phyloP scores from a whole-genome alignment of 129 eudicot genomes.

The Sambucus nigra region DNA sequence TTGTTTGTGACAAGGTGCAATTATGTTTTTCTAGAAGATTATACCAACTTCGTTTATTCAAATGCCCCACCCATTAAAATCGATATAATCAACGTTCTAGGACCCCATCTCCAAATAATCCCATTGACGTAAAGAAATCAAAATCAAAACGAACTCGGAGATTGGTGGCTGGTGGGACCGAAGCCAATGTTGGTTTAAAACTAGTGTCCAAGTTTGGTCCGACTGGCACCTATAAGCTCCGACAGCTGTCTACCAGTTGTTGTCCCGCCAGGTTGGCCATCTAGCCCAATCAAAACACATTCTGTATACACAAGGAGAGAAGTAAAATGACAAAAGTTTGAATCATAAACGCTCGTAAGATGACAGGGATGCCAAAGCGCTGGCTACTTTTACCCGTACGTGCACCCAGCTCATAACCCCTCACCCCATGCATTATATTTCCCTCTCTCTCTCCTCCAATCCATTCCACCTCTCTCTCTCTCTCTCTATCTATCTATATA shows the following conservation, averaged over 20 bases:
- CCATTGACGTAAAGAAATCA: background rate
- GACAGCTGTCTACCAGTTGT: slow-evolving; percentile 18
- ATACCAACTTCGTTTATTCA: too few relatives aligned
- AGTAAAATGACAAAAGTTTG: background rate
- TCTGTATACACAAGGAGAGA: background rate
- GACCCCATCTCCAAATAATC: too few relatives aligned
- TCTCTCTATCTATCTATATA: background rate
- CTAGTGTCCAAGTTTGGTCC: slow-evolving; percentile 7
- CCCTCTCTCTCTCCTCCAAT: slow-evolving; percentile 15
- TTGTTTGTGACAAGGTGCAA: too few relatives aligned
- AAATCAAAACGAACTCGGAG: background rate
- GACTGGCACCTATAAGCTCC: background rate
- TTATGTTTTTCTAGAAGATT: too few relatives aligned
- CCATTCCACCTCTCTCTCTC: background rate
- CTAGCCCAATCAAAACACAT: slow-evolving; percentile 8
- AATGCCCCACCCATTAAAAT: too few relatives aligned
- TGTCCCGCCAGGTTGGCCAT: background rate
- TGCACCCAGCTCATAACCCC: slow-evolving; percentile 54
- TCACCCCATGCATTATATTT: slow-evolving; percentile 31
- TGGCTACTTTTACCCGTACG: slow-evolving; percentile 36
- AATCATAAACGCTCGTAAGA: background rate
- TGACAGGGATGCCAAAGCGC: slow-evolving; percentile 20
- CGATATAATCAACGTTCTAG: too few relatives aligned
- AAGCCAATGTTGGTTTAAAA: background rate
- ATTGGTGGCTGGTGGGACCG: background rate